A percentile compares a stretch with the other conserved stretches of the same genome.
Evolutionary conservation across 2,329 filamentous ascomycete genomes (phyloP).

Genomic region (Neonectria punicea): DNA sequence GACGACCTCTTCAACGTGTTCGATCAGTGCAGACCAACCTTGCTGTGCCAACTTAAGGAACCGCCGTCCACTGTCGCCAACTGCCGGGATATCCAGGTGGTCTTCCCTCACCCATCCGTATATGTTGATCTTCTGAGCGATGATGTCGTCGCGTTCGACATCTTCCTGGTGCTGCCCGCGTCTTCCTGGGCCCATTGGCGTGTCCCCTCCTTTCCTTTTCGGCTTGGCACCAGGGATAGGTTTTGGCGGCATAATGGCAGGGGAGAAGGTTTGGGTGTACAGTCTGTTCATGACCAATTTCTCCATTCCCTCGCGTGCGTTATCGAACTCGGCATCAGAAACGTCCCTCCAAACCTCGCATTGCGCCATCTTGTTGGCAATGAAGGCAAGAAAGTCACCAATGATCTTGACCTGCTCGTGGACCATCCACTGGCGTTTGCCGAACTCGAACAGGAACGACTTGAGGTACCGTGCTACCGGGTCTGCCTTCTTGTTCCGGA

Average conservation of each 20-base stretch:
- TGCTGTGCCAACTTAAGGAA: conserved; percentile 92
- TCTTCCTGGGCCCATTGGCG: conserved; percentile 80
- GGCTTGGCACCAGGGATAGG: conserved; percentile 75
- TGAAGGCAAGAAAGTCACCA: conserved; percentile 94
- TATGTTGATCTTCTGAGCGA: conserved; percentile 95
- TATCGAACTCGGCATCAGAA: conserved; percentile 97
- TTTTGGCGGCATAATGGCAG: conserved; percentile 85
- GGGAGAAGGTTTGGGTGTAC: conserved; percentile 96
- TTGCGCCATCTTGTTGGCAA: conserved; percentile 96
- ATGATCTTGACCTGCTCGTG: conserved; percentile 99
- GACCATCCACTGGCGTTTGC: conserved; percentile 99
- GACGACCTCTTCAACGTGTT: neutral
- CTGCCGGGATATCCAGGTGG: conserved; percentile 89
- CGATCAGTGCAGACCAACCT: conserved; percentile 58
- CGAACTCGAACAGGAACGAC: conserved; percentile 94
- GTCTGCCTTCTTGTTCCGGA: conserved; percentile 96
- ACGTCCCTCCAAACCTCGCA: conserved; percentile 98
- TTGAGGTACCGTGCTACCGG: conserved; percentile 95
- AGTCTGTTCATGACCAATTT: conserved; percentile 99
- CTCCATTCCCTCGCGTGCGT: conserved; percentile 98
- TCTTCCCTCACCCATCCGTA: conserved; percentile 95
- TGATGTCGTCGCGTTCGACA: conserved; percentile 93
- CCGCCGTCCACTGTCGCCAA: conserved; percentile 86
- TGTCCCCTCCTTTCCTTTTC: conserved; percentile 74
- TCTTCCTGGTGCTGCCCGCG: conserved; percentile 97